These are phyloP conservation scores for Cordyceps militaris DNA, from an alignment of 2,329 filamentous ascomycete species.

Conservation along the genomic window DNA sequence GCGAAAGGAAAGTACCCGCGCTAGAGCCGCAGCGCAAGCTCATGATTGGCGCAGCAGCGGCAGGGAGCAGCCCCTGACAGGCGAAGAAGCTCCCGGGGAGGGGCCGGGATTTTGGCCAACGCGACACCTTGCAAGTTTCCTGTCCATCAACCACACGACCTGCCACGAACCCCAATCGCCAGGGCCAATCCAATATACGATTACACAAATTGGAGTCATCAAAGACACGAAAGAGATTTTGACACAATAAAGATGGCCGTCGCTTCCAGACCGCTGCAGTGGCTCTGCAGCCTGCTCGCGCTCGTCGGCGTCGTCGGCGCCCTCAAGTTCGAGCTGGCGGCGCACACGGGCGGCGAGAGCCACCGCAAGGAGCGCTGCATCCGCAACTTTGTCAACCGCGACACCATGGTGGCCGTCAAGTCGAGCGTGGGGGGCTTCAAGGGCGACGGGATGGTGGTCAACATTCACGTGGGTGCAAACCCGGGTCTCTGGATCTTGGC, in stretches of 20 bases:
- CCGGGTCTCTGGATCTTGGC: neutral
- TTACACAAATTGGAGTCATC: neutral
- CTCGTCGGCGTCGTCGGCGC: conserved; percentile 52
- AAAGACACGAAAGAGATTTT: neutral
- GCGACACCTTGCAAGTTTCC: conserved; percentile 28
- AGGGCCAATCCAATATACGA: no score
- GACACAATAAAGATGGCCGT: conserved; percentile 26
- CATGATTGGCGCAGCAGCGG: neutral
- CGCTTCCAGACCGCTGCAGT: conserved; percentile 42
- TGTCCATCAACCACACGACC: conserved; percentile 12
- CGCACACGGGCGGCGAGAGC: conserved; percentile 43
- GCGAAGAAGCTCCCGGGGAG: neutral
- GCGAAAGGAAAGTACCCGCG: neutral
- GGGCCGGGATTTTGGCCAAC: conserved; percentile 14
- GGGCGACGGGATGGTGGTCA: conserved; percentile 87
- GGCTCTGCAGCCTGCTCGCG: conserved; percentile 51
- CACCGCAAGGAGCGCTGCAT: conserved; percentile 80
- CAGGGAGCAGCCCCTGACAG: neutral
- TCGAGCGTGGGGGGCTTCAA: conserved; percentile 77
- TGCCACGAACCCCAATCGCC: no score
- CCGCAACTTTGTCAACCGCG: conserved; percentile 87
- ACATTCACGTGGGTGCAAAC: conserved; percentile 69
- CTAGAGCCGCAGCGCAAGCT: neutral
- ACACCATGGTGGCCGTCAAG: conserved; percentile 93
- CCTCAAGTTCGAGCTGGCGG: conserved; percentile 88